Evolutionary conservation across 306 rosid genomes (phyloP), one percentile per base, ranked within the genome.

Genomic region (Gillenia trifoliata): DNA sequence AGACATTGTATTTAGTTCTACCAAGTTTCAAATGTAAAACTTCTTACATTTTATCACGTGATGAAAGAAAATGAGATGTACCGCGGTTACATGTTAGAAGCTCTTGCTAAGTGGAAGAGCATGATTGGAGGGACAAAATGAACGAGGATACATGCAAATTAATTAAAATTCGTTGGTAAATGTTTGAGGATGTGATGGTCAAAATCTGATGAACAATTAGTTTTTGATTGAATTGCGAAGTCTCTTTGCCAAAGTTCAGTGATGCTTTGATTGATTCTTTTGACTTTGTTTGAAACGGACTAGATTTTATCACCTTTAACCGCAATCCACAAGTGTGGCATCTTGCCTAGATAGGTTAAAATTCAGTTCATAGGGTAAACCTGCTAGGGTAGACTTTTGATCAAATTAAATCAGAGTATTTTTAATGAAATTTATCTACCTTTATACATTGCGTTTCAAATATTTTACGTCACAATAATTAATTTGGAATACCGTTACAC

Each of bases 101-200:
- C 29, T 11, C 43, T 71, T 59, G 66, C 36, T 33, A 64, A 64
- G 68, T 64, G 68, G 68, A 64, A 17, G 28, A 64, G 43, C 36
- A 20, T 13, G 68, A 64, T 31, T 64, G 68, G 45, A 31, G 3
- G 11, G 38, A 29, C 11, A 16, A 13, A 61, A 28, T 29, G 12
- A 61, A 28, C 15, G 38, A 15, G 36, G 5, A 7, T 61, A 23
- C 20, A 13, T 60, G 36, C 36, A 12, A 38, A 10, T 38, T 38
- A 38, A 38, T 38, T 38, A 22, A 11, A 54, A n/a, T 59, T 26
- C 16, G 33, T 59, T 59, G 17, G 16, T 26, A 59, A 59, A 25
- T 59, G 64, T 59, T 59, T 4, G 38, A 30, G 25, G 66, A 62
- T 62, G 66, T 30, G 66, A 30, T 62, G 66, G 66, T 62, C 66